Evolutionary conservation across 306 rosid species (phyloP).

Genomic region (Arachis hypogaea): DNA sequence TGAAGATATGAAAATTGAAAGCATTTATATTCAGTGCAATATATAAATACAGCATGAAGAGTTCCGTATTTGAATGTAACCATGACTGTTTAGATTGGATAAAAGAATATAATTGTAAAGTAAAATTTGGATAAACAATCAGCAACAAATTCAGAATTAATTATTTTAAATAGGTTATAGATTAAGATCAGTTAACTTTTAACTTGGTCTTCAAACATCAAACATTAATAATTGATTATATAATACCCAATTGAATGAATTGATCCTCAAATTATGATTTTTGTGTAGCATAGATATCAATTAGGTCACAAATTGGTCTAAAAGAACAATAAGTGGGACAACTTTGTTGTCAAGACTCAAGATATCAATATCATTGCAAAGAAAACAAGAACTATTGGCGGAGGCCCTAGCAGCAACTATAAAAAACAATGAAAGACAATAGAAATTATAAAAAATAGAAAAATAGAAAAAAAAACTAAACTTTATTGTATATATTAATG

Average conservation of each 20-base stretch:
- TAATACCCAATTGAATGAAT: no score
- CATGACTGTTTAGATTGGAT: not conserved
- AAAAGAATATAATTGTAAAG: not conserved
- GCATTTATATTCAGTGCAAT: conserved; percentile 14
- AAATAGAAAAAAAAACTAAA: not conserved
- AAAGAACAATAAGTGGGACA: not conserved
- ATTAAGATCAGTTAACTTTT: not conserved
- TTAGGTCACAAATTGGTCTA: not conserved
- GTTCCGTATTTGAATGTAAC: not conserved
- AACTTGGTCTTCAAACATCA: no score
- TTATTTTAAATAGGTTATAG: not conserved
- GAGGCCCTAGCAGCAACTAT: not conserved
- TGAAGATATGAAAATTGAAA: not conserved
- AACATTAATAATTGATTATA: no score
- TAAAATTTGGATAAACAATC: not conserved
- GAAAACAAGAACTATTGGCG: not conserved
- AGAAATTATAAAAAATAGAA: not conserved
- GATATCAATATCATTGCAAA: not conserved
- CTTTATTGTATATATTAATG: no score
- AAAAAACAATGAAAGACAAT: not conserved
- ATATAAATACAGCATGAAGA: conserved; percentile 13
- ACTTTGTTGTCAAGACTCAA: not conserved
- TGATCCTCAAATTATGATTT: not conserved
- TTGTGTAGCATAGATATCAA: not conserved
- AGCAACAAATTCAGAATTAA: not conserved